phyloP scores from a whole-genome alignment of 2,329 filamentous ascomycete genomes.

The Arthrinium puccinioides region DNA sequence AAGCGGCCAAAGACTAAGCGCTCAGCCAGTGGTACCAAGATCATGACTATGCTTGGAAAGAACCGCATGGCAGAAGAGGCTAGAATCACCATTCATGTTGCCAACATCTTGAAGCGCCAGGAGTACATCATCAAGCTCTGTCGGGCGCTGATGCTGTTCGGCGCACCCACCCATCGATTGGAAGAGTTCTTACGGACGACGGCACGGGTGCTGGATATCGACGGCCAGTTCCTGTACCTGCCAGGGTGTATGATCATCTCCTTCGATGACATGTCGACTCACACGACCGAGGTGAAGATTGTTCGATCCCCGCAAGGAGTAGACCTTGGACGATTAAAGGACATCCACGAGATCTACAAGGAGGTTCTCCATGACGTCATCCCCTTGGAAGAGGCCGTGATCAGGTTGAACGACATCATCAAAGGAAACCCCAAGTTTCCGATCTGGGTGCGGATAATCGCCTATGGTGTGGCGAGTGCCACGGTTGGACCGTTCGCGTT shows the following conservation, averaged over 20 bases:
- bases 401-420: constrained; percentile 46
- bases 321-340: constrained; percentile 54
- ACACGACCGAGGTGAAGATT: constrained; percentile 61
- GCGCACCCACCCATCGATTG: constrained; percentile 82
- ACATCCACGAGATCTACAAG: constrained; percentile 57
- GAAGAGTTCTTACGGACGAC: constrained; percentile 92
- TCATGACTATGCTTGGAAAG: constrained; percentile 21
- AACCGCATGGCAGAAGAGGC: constrained; percentile 36
- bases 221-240: constrained; percentile 83
- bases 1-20: constrained; percentile 30
- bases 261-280: constrained; percentile 65
- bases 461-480: constrained; percentile 67
- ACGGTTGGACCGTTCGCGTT: constrained; percentile 72
- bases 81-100: constrained; percentile 45
- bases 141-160: constrained; percentile 79
- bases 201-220: constrained; percentile 79
- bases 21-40: constrained; percentile 27
- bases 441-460: constrained; percentile 45
- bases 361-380: constrained; percentile 56
- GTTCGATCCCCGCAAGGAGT: constrained; percentile 51
- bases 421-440: constrained; percentile 47
- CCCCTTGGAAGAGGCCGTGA: constrained; percentile 49
- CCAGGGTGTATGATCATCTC: constrained; percentile 93
- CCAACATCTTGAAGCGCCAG: constrained; percentile 68
- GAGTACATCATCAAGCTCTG: constrained; percentile 80